A percentile compares a stretch with the other conserved stretches of the same genome.
Evolutionary conservation across 768 basidiomycete species (phyloP).

Genomic region (Hirschioporus abietinus): DNA sequence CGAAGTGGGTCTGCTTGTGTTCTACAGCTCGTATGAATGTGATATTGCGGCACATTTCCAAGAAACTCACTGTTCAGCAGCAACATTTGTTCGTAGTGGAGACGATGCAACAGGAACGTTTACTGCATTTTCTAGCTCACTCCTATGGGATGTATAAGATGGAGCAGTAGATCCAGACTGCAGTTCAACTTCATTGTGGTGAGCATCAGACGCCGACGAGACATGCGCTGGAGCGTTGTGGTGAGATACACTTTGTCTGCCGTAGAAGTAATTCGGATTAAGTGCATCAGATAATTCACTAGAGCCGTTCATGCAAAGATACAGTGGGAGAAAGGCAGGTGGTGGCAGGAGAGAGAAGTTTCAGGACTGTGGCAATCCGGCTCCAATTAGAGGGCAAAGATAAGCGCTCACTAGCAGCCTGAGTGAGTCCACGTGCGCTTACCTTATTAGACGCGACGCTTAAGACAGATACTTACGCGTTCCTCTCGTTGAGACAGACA

Average conservation of each 20-base stretch:
- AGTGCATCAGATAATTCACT: constrained; percentile 79
- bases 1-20: background rate
- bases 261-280: constrained; percentile 56
- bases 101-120: background rate
- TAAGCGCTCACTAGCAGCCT: background rate
- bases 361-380: no score
- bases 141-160: constrained; percentile 38
- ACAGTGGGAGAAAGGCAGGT: background rate
- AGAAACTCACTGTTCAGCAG: background rate
- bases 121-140: constrained; percentile 61
- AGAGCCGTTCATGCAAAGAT: constrained; percentile 41
- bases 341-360: background rate
- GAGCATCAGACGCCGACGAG: constrained; percentile 1
- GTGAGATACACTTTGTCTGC: constrained; percentile 27
- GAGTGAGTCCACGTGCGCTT: background rate
- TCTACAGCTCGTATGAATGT: background rate
- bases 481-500: background rate
- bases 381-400: background rate
- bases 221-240: constrained; percentile 7
- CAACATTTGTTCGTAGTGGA: background rate
- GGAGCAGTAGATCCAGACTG: background rate
- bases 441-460: background rate
- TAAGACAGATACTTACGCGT: background rate
- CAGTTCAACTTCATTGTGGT: background rate
- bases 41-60: background rate